Evolutionary conservation across 2,329 filamentous ascomycete genomes (phyloP), one percentile per base, ranked within the genome.

Genomic region (Colletotrichum lentis): DNA sequence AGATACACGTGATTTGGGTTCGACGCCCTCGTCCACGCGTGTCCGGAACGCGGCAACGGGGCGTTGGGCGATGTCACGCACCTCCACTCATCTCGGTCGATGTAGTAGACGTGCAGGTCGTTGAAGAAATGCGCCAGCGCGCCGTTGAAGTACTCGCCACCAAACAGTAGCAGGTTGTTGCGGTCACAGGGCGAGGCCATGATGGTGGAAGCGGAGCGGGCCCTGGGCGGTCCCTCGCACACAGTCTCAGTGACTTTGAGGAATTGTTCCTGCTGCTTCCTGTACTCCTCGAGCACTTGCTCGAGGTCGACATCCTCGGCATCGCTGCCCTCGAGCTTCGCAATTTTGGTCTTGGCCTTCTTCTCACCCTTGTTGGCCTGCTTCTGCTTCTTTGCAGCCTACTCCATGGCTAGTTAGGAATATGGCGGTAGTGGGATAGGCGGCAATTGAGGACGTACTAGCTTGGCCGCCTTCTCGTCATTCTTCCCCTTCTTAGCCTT

Each of bases 61-160:
- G 91, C 91, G 78, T 99, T 99, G 4, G 94, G 94, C 70, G 90
- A 94, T 1, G 93, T 97, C 60, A 98, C 90, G 73, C 90, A 89
- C 71, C 92, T 91, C 96, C 96, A 99, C 78, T 96, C 91, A 79
- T 96, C 92, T 71, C 90, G 88, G 80, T 92, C 91, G 77, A 94
- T 91, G 79, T 96, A 86, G 80, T 90, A 90, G 72, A 90, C 82
- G 79, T 89, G 84, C 74, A 90, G 78, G 75, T 90, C 88, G 75
- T 90, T 89, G 78, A 85, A 90, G 77, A 90, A 90, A 56, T 86
- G 87, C 3, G 95, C 96, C 64, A 96, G 82, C 2, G 92, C 91
- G 5, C 96, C 96, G 80, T 98, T 97, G 81, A 93, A 98, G 76
- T 94, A 96, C 82, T 99, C 96, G 72, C 96, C 96, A 18, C 95